phyloP scores from a whole-genome alignment of 805 yeast species.

The Candida krabiensis region DNA sequence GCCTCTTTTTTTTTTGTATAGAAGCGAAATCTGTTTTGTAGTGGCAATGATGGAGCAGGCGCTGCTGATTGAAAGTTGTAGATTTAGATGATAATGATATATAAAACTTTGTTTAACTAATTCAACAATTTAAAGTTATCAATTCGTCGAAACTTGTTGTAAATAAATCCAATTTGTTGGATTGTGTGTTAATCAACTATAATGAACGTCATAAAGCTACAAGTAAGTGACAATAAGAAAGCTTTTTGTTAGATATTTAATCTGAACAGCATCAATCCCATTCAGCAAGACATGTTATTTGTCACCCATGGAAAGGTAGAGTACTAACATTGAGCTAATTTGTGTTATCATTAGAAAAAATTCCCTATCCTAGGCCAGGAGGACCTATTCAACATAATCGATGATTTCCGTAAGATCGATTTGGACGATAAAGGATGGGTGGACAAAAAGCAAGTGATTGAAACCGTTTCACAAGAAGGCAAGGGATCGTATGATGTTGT shows the following conservation, averaged over 20 bases:
- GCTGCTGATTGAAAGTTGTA: background rate
- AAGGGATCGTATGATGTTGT: constrained; percentile 86
- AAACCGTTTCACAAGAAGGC: constrained; percentile 76
- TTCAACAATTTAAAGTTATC: too few relatives aligned
- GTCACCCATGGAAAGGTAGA: too few relatives aligned
- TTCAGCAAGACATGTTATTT: too few relatives aligned
- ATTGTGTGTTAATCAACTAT: too few relatives aligned
- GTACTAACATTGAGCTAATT: constrained; percentile 1
- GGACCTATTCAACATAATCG: constrained; percentile 81
- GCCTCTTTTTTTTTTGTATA: constrained; percentile 1
- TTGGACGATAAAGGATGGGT: constrained; percentile 91
- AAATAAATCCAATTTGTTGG: too few relatives aligned
- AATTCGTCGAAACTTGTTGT: too few relatives aligned
- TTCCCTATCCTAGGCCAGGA: constrained; percentile 84
- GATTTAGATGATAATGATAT: too few relatives aligned
- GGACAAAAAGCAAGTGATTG: constrained; percentile 87
- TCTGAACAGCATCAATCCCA: too few relatives aligned
- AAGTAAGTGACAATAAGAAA: constrained; percentile 44
- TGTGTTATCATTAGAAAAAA: constrained; percentile 54
- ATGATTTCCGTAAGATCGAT: constrained; percentile 83
- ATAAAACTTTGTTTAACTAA: too few relatives aligned
- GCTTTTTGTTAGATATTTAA: too few relatives aligned
- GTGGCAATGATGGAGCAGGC: too few relatives aligned
- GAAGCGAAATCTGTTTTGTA: too few relatives aligned
- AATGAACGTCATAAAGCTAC: constrained; percentile 67